These are phyloP conservation scores for Hylodesmum podocarpum DNA, from an alignment of 306 rosid species.

Conservation along the genomic window DNA sequence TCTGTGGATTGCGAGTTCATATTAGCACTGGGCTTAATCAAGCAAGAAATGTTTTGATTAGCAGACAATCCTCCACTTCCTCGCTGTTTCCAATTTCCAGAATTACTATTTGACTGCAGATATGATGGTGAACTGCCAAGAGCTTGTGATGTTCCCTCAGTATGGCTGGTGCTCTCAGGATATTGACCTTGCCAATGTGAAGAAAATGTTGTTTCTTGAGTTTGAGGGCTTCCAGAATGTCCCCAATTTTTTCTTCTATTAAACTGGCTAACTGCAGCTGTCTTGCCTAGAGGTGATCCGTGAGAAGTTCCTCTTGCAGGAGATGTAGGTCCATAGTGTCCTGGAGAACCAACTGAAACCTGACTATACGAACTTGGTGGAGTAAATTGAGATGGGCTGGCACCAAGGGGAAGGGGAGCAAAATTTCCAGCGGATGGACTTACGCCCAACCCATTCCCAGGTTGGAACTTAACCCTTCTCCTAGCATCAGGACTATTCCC, in stretches of 20 bases:
- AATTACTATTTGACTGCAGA: slow-evolving; percentile 56
- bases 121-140: slow-evolving; percentile 72
- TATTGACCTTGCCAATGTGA: slow-evolving; percentile 78
- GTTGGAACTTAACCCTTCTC: slow-evolving; percentile 71
- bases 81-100: slow-evolving; percentile 77
- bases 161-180: slow-evolving; percentile 59
- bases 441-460: slow-evolving; percentile 81
- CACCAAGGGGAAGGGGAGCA: slow-evolving; percentile 94
- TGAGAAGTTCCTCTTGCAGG: slow-evolving; percentile 96
- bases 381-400: slow-evolving; percentile 96
- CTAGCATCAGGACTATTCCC: slow-evolving; percentile 97
- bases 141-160: slow-evolving; percentile 68
- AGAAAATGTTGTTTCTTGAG: slow-evolving; percentile 70
- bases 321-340: slow-evolving; percentile 94
- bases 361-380: slow-evolving; percentile 88
- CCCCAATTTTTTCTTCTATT: slow-evolving; percentile 91
- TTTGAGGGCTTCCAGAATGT: slow-evolving; percentile 73
- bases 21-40: slow-evolving; percentile 47
- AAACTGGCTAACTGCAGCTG: slow-evolving; percentile 77
- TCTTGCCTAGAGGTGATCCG: slow-evolving; percentile 93
- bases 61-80: slow-evolving; percentile 59
- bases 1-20: slow-evolving; percentile 54
- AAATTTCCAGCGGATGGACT: slow-evolving; percentile 94
- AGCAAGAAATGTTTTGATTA: slow-evolving; percentile 54
- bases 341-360: slow-evolving; percentile 80